phyloP scores from a whole-genome alignment of 331 rosid species.

The Quercus phellos region DNA sequence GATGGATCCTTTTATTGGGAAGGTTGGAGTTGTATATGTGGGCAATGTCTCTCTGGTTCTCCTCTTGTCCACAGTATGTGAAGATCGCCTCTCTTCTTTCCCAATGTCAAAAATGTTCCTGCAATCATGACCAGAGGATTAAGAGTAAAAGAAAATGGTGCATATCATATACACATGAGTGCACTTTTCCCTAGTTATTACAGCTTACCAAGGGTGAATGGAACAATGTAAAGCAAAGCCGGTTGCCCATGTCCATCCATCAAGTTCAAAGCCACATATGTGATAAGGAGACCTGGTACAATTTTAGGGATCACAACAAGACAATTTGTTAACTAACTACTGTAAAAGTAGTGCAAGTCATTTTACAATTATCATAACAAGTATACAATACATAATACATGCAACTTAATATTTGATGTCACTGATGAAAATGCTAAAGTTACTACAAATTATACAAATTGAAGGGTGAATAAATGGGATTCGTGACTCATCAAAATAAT shows the following conservation, averaged over 20 bases:
- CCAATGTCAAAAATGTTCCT: constrained; percentile 92
- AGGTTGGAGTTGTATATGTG: constrained; percentile 58
- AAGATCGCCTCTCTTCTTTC: constrained; percentile 86
- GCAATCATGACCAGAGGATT: constrained; percentile 24
- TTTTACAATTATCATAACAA: background rate
- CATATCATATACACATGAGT: background rate
- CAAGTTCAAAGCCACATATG: constrained; percentile 91
- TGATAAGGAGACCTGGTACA: constrained; percentile 73
- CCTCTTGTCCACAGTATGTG: constrained; percentile 90
- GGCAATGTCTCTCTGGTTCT: constrained; percentile 80
- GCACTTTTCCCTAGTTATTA: background rate
- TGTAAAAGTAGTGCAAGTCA: too few species aligned
- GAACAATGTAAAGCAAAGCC: constrained; percentile 92
- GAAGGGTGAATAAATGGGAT: too few species aligned
- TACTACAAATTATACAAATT: too few species aligned
- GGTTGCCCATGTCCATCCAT: constrained; percentile 99
- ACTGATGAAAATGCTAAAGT: too few species aligned
- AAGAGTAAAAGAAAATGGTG: background rate
- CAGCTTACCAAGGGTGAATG: constrained; percentile 84
- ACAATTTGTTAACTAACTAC: background rate
- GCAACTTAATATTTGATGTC: too few species aligned
- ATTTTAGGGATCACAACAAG: background rate
- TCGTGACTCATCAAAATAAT: too few species aligned
- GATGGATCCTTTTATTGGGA: constrained; percentile 38
- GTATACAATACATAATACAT: too few species aligned